A percentile compares a stretch with the other conserved stretches of the same genome.
Evolutionary conservation across 2,329 filamentous ascomycete genomes (phyloP).

Genomic region (Neofusicoccum ribis): DNA sequence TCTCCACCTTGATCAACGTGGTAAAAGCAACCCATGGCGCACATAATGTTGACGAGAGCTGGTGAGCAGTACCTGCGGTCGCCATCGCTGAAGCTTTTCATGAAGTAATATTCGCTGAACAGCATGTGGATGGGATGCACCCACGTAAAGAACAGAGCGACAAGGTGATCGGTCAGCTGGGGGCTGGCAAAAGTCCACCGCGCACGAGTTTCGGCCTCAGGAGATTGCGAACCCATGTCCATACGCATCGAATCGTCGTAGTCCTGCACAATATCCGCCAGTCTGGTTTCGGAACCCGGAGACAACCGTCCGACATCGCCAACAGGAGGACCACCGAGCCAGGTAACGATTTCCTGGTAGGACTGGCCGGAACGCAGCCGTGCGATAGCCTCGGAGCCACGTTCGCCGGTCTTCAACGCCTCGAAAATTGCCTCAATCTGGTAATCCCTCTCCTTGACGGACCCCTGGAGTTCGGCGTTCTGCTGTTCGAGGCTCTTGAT

Average conservation of each 20-base stretch:
- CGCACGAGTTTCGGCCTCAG: neutral
- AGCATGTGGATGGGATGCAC: conserved; percentile 34
- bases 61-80: conserved; percentile 27
- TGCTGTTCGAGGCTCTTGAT: conserved; percentile 28
- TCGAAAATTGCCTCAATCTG: conserved; percentile 26
- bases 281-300: conserved; percentile 20
- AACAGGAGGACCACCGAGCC: conserved; percentile 23
- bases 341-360: conserved; percentile 25
- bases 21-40: conserved; percentile 31
- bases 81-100: conserved; percentile 23
- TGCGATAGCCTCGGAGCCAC: conserved; percentile 25
- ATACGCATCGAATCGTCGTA: conserved; percentile 2
- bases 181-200: conserved; percentile 28
- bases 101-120: conserved; percentile 31
- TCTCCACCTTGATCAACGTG: conserved; percentile 22
- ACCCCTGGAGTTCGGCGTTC: conserved; percentile 25
- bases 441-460: conserved; percentile 21
- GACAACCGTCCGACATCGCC: conserved; percentile 15
- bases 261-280: conserved; percentile 22
- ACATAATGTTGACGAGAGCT: conserved; percentile 31
- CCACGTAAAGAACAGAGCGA: conserved; percentile 33
- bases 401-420: conserved; percentile 24
- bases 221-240: neutral
- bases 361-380: conserved; percentile 25
- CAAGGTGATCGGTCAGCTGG: conserved; percentile 27